Conservation (phyloP, 495 filamentous ascomycete species). For the Penicillium cataractarum region DNA sequence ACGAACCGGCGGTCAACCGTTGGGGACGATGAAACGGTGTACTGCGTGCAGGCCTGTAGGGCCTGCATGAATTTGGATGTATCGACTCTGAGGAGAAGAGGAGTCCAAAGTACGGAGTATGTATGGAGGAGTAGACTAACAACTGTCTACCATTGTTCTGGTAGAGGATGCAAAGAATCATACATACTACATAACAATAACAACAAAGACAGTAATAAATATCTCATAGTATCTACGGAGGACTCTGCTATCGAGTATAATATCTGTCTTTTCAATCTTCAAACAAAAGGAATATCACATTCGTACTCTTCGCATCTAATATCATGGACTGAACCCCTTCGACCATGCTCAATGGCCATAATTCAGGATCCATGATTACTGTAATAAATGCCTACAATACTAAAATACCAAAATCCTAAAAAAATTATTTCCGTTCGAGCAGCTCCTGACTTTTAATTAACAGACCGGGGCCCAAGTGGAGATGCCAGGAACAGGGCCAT, state of each 20-base stretch:
- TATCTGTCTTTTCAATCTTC: background rate
- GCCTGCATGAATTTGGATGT: slow-evolving; percentile 1
- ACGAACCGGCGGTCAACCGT: slow-evolving; percentile 12
- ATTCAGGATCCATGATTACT: background rate
- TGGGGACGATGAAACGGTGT: slow-evolving; percentile 5
- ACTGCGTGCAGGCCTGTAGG: background rate
- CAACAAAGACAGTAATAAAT: background rate
- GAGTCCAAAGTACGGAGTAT: background rate
- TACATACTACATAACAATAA: background rate
- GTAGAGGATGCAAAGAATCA: background rate
- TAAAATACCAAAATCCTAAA: background rate
- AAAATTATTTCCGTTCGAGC: slow-evolving; percentile 1
- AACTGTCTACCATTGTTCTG: background rate
- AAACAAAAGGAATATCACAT: background rate
- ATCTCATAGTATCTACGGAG: background rate
- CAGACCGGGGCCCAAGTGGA: slow-evolving; percentile 17
- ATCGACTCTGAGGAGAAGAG: background rate
- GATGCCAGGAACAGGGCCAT: background rate
- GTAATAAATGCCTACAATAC: no score
- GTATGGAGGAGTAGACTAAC: background rate
- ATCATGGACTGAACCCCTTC: background rate
- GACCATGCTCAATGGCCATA: background rate
- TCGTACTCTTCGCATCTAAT: background rate
- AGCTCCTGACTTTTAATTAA: slow-evolving; percentile 14
- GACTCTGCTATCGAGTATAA: background rate